A percentile compares a stretch with the other conserved stretches of the same genome.
Evolutionary conservation across 2,329 filamentous ascomycete genomes (phyloP).

Genomic region (Colletotrichum simmondsii): DNA sequence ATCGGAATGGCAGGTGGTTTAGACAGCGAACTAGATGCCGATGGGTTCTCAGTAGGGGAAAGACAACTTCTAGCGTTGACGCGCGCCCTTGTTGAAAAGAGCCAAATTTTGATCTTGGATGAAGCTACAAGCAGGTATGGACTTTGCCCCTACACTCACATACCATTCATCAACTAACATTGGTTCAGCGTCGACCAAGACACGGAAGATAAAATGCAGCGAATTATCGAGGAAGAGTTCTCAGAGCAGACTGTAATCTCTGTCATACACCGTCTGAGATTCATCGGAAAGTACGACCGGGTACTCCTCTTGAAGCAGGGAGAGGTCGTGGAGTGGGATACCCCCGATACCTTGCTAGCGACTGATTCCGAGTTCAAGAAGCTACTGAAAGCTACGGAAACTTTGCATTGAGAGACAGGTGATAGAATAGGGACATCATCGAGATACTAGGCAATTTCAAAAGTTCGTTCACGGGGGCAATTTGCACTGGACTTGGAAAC

Average conservation of each 20-base stretch:
- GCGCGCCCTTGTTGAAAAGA: conserved; percentile 51
- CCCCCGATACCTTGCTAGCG: neutral
- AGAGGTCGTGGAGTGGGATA: neutral
- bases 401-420: neutral
- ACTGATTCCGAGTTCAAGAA: conserved; percentile 5
- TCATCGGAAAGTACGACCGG: neutral
- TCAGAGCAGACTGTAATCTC: conserved; percentile 5
- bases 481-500: too few relatives aligned
- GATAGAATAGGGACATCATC: neutral
- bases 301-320: conserved; percentile 7
- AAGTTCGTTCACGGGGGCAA: neutral
- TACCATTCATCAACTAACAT: neutral
- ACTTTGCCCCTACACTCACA: neutral
- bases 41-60: conserved; percentile 55
- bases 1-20: conserved; percentile 52
- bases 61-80: conserved; percentile 60
- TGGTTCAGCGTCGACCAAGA: neutral
- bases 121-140: conserved; percentile 25
- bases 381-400: neutral
- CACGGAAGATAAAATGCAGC: conserved; percentile 9
- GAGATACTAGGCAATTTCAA: neutral
- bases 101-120: conserved; percentile 18
- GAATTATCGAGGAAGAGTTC: conserved; percentile 5
- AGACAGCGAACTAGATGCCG: conserved; percentile 43
- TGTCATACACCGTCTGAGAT: conserved; percentile 10